phyloP scores from a whole-genome alignment of 768 basidiomycete genomes.

The Hypholoma fasciculare region DNA sequence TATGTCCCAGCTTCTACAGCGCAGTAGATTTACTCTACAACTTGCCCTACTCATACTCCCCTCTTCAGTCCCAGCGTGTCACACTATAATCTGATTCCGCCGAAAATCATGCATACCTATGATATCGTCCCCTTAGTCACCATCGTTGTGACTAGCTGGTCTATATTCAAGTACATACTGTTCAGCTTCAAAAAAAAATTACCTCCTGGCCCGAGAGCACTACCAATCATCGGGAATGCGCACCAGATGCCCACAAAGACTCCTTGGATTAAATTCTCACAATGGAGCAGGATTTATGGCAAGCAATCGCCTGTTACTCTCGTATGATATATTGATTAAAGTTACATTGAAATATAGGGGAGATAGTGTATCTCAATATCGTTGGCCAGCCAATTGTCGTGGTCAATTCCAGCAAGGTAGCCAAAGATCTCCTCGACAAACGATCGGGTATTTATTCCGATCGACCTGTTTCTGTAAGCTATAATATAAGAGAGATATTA shows the following conservation, averaged over 20 bases:
- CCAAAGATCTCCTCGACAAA: conserved; percentile 20
- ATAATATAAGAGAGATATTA: too few relatives aligned
- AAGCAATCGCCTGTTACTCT: not conserved
- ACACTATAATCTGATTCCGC: too few relatives aligned
- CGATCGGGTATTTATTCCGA: conserved; percentile 20
- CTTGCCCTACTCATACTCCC: too few relatives aligned
- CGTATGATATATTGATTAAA: not conserved
- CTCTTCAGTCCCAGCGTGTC: too few relatives aligned
- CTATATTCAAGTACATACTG: too few relatives aligned
- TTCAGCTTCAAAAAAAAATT: conserved; percentile 14
- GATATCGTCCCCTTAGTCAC: too few relatives aligned
- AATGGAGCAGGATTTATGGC: conserved; percentile 21
- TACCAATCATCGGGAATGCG: conserved; percentile 23
- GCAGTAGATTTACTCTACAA: too few relatives aligned
- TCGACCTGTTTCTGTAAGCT: conserved; percentile 11
- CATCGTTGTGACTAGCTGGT: too few relatives aligned
- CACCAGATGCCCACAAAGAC: conserved; percentile 21
- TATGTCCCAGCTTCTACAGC: too few relatives aligned
- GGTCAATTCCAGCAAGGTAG: conserved; percentile 14
- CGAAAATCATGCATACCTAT: too few relatives aligned
- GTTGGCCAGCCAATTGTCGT: conserved; percentile 16
- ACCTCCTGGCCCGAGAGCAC: conserved; percentile 20
- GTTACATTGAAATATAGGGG: conserved; percentile 24
- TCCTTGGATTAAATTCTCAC: conserved; percentile 19
- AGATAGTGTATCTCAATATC: conserved; percentile 21